These are phyloP conservation scores for Penicillium capsulatum DNA, from an alignment of 2,329 filamentous ascomycete genomes.

Conservation along the genomic window DNA sequence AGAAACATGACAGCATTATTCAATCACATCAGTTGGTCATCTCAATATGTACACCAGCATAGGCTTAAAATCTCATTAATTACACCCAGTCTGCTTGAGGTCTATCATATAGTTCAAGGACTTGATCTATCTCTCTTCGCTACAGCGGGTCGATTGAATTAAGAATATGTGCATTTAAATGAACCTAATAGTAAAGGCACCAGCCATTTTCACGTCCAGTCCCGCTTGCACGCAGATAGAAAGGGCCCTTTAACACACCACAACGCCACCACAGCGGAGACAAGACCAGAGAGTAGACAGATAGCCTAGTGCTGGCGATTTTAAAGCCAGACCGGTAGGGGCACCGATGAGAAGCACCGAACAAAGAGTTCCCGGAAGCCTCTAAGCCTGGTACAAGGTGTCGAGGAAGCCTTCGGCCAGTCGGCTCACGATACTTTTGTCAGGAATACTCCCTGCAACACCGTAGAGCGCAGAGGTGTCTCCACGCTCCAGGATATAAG, in stretches of 20 bases:
- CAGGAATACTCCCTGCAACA: slow-evolving; percentile 87
- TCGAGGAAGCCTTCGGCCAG: slow-evolving; percentile 88
- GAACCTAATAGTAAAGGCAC: slow-evolving; percentile 14
- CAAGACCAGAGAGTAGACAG: no score
- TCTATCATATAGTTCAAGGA: no score
- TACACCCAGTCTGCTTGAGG: no score
- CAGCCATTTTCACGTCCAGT: slow-evolving; percentile 7
- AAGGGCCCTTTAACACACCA: slow-evolving; percentile 6
- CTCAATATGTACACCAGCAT: no score
- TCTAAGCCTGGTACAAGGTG: slow-evolving; percentile 79
- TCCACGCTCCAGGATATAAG: slow-evolving; percentile 48
- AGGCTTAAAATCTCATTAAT: no score
- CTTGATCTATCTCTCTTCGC: no score
- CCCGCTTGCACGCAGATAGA: not conserved
- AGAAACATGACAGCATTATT: no score
- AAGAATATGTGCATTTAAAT: slow-evolving; percentile 22
- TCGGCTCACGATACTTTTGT: slow-evolving; percentile 91
- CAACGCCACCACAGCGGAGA: slow-evolving; percentile 6
- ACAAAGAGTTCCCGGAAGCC: slow-evolving; percentile 1
- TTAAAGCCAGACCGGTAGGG: not conserved
- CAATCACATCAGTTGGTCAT: no score
- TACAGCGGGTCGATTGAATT: slow-evolving; percentile 7
- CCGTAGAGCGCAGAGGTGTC: slow-evolving; percentile 89
- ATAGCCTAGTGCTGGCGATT: not conserved
- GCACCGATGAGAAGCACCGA: slow-evolving; percentile 11